Evolutionary conservation across 306 rosid genomes (phyloP), one percentile per base, ranked within the genome.

Genomic region (Canavalia ensiformis): DNA sequence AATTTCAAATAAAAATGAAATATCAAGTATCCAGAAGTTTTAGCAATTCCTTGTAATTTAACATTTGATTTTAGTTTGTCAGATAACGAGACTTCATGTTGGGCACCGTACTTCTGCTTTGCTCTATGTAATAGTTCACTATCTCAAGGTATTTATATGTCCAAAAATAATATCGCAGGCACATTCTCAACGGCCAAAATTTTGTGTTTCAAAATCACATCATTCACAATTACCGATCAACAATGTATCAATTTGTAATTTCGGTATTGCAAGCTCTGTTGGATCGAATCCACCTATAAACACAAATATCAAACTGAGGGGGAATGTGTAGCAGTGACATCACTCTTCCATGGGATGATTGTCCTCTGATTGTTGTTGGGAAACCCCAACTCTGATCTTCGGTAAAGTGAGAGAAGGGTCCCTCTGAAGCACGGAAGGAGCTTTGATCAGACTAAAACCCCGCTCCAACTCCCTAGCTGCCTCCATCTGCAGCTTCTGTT

Each of bases 321-420:
- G 1, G 42, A n/a, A 58, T 70, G 45, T 37, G 10, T 63, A 52
- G 69, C 12, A 47, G 13, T 80, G 79, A 68, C 44, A 82, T 90
- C 85, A 91, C 84, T 94, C 94, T 85, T 90, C 95, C 95, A 91
- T 90, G 56, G 84, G 83, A 12, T 60, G 81, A 67, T 65, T 82
- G 68, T 89, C 70, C 82, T 83, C 81, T 56, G 86, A 54, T 52
- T 82, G 82, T 49, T 47, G 77, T 59, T 65, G 86, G 39, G 66
- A 33, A 83, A 89, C 91, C 77, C 44, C 76, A 90, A 91, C 85
- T 74, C 85, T 84, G 88, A 84, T 73, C 63, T 81, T 89, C 0
- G 90, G 89, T 62, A 88, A 63, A 37, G 88, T 83, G 84, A 83
- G 82, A 30, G 91, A 82, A 3, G 81, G 86, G 5, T 90, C 93